These are phyloP conservation scores for Volutella citrinella DNA, from an alignment of 2,329 filamentous ascomycete species.

Conservation along the genomic window DNA sequence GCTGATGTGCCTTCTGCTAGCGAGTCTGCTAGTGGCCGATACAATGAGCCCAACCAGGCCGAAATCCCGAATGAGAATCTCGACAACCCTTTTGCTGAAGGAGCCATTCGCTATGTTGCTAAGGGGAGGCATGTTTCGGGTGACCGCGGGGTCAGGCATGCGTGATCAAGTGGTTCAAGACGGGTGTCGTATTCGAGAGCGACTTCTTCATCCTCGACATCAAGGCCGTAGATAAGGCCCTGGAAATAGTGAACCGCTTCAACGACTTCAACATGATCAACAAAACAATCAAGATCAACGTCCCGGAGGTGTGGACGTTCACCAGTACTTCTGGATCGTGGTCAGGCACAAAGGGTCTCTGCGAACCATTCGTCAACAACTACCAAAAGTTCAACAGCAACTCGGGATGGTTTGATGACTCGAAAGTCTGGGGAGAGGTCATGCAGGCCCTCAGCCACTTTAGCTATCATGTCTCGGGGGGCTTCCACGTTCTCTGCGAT, in stretches of 20 bases:
- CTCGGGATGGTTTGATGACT: conserved; percentile 33
- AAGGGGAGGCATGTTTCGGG: conserved; percentile 28
- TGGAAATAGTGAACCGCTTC: conserved; percentile 34
- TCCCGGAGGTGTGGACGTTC: conserved; percentile 31
- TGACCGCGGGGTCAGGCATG: conserved; percentile 28
- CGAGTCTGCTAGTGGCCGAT: conserved; percentile 11
- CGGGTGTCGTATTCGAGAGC: conserved; percentile 28
- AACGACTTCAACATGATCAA: conserved; percentile 28
- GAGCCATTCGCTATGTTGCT: conserved; percentile 14
- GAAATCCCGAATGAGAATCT: not conserved
- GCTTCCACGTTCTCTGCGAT: conserved; percentile 38
- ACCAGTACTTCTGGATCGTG: not conserved
- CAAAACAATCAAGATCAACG: conserved; percentile 34
- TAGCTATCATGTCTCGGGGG: conserved; percentile 36
- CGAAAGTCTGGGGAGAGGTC: conserved; percentile 27
- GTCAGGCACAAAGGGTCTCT: conserved; percentile 22
- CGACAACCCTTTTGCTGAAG: conserved; percentile 9
- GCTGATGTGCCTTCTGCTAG: not conserved
- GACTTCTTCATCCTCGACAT: conserved; percentile 37
- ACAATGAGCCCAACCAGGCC: conserved; percentile 5
- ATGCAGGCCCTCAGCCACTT: conserved; percentile 45
- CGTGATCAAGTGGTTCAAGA: conserved; percentile 39
- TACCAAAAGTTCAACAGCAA: conserved; percentile 46
- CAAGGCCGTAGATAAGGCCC: conserved; percentile 31
- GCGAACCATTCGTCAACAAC: conserved; percentile 39